Conservation (phyloP, 192 early-diverging fungal species). For the Thamnidium elegans region DNA sequence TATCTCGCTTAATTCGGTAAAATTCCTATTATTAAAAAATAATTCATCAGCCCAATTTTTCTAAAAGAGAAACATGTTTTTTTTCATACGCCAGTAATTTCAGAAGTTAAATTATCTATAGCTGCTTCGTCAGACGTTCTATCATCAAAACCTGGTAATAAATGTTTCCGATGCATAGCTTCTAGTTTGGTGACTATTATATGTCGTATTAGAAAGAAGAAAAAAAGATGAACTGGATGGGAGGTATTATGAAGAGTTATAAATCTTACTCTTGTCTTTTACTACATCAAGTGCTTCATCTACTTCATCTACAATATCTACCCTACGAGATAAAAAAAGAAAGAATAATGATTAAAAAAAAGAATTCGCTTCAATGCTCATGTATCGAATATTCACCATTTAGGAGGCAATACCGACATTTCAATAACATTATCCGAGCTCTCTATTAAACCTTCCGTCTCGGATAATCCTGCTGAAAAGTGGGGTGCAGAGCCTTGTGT, state of each 20-base stretch:
- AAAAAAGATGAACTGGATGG: background rate
- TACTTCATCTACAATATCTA: constrained; percentile 90
- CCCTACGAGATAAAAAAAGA: constrained; percentile 46
- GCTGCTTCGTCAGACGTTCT: constrained; percentile 69
- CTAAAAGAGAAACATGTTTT: background rate
- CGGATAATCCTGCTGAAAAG: constrained; percentile 19
- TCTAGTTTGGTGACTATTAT: constrained; percentile 67
- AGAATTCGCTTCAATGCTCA: background rate
- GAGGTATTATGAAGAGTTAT: background rate
- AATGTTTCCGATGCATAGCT: constrained; percentile 80
- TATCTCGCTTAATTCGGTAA: constrained; percentile 72
- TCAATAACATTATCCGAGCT: constrained; percentile 84
- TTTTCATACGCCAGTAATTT: constrained; percentile 72
- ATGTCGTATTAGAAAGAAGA: background rate
- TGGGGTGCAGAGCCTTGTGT: constrained; percentile 40
- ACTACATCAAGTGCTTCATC: constrained; percentile 65
- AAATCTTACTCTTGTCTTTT: constrained; percentile 53
- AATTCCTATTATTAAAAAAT: constrained; percentile 73
- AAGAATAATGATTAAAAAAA: no score
- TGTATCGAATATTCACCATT: constrained; percentile 59
- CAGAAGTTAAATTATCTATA: constrained; percentile 78
- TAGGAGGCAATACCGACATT: constrained; percentile 83
- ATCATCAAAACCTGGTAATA: constrained; percentile 95
- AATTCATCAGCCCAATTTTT: background rate
- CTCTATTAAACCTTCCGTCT: constrained; percentile 59